Percentiles rank a stretch among this genome's conserved stretches.
These are phyloP conservation scores for Bipolaris bicolor DNA, from an alignment of 2,329 filamentous ascomycete species.

Conservation along the genomic window DNA sequence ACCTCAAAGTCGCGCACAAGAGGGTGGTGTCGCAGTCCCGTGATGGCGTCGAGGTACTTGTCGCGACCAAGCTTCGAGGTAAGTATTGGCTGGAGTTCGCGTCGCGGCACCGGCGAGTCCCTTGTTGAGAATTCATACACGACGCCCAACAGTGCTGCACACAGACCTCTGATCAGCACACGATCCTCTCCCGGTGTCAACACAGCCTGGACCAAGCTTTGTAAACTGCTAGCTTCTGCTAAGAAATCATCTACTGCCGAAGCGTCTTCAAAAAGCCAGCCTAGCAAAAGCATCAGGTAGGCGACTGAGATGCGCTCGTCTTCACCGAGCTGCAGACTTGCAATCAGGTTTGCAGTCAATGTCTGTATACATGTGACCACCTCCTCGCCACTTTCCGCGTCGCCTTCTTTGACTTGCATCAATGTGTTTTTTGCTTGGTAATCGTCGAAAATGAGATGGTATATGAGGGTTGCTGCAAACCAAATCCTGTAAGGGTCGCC, in stretches of 20 bases:
- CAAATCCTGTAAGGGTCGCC: constrained; percentile 85
- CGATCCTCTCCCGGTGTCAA: constrained; percentile 60
- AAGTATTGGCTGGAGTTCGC: constrained; percentile 80
- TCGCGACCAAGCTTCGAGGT: constrained; percentile 80
- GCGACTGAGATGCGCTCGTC: constrained; percentile 82
- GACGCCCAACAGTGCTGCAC: constrained; percentile 82
- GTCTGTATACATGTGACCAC: constrained; percentile 93
- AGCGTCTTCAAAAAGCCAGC: constrained; percentile 91
- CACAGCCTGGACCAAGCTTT: constrained; percentile 79
- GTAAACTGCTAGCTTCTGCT: constrained; percentile 88
- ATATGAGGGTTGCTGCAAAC: constrained; percentile 86
- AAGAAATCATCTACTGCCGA: constrained; percentile 93
- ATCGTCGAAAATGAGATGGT: constrained; percentile 85
- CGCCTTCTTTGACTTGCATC: constrained; percentile 85
- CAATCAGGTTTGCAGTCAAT: constrained; percentile 83
- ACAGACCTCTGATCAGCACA: constrained; percentile 78
- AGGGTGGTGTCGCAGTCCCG: constrained; percentile 76
- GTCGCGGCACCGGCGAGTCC: constrained; percentile 86
- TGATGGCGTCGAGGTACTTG: constrained; percentile 82
- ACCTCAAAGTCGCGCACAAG: constrained; percentile 90
- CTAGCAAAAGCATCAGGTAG: constrained; percentile 86
- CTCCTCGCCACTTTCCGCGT: constrained; percentile 88
- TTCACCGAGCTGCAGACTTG: constrained; percentile 74
- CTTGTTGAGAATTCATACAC: constrained; percentile 98
- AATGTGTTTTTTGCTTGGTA: constrained; percentile 77